These are phyloP conservation scores for Rhodomyrtus psidioides DNA, from an alignment of 441 rosid species.

Conservation along the genomic window DNA sequence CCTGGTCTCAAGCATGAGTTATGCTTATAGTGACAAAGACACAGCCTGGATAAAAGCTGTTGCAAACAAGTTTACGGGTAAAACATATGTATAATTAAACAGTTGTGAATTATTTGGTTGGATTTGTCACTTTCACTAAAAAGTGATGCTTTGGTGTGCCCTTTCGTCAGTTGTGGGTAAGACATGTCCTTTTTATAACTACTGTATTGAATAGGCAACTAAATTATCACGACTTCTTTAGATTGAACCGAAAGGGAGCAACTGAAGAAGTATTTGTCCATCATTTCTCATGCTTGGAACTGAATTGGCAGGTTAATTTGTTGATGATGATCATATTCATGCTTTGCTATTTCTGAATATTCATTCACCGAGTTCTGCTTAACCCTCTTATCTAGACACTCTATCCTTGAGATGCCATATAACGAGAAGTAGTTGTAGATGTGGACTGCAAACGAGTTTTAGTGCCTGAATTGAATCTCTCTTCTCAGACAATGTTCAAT, in stretches of 20 bases:
- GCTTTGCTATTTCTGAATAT: neutral
- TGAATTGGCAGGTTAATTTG: neutral
- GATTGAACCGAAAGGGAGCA: neutral
- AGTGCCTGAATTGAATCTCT: neutral
- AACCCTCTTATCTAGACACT: neutral
- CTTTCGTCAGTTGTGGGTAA: neutral
- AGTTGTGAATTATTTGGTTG: neutral
- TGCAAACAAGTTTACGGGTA: constrained; percentile 60
- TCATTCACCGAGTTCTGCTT: neutral
- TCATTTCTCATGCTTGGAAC: neutral
- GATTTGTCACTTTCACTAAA: neutral
- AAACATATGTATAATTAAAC: constrained; percentile 6
- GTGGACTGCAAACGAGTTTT: neutral
- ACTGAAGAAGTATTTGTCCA: neutral
- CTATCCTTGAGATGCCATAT: neutral
- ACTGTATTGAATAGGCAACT: neutral
- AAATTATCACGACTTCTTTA: neutral
- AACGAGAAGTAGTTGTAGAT: neutral
- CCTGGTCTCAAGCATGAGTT: constrained; percentile 63
- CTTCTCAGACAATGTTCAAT: neutral
- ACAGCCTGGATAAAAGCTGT: constrained; percentile 76
- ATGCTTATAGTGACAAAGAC: constrained; percentile 68
- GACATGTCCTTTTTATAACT: neutral
- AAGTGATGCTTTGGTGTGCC: neutral
- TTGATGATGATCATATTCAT: neutral